Conservation (phyloP, 495 filamentous ascomycete species). For the Antarctomyces pellizariae region DNA sequence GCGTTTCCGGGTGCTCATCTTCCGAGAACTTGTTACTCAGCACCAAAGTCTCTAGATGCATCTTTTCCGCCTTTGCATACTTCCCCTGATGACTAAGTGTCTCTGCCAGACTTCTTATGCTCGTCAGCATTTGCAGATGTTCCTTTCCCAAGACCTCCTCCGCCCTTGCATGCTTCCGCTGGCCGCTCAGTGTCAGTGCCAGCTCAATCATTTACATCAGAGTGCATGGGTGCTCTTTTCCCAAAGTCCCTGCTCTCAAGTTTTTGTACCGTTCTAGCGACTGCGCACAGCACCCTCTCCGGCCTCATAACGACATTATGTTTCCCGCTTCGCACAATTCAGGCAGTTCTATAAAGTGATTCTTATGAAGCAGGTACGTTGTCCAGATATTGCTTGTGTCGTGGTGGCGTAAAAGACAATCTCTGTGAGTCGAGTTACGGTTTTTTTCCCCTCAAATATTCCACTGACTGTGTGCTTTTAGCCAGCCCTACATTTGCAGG, state of each 20-base stretch:
- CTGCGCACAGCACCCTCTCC: too few species aligned
- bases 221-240: conserved; percentile 12
- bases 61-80: conserved; percentile 1
- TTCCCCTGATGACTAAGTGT: neutral
- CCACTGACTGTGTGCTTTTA: too few species aligned
- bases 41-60: conserved; percentile 2
- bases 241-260: conserved; percentile 10
- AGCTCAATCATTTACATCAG: conserved; percentile 12
- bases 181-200: conserved; percentile 8
- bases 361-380: too few species aligned
- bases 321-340: too few species aligned
- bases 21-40: conserved; percentile 10
- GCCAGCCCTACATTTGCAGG: conserved; percentile 20
- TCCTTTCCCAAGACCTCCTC: conserved; percentile 7
- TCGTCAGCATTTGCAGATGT: conserved; percentile 12
- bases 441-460: too few species aligned
- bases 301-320: too few species aligned
- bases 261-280: too few species aligned
- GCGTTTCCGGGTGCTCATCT: conserved; percentile 12
- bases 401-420: too few species aligned
- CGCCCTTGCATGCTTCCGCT: conserved; percentile 16
- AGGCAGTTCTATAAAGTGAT: too few species aligned
- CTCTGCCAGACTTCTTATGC: conserved; percentile 10
- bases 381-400: too few species aligned
- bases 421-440: too few species aligned